Evolutionary conservation across 2,329 filamentous ascomycete species (phyloP).

Genomic region (Ceratocystis lukuohia): DNA sequence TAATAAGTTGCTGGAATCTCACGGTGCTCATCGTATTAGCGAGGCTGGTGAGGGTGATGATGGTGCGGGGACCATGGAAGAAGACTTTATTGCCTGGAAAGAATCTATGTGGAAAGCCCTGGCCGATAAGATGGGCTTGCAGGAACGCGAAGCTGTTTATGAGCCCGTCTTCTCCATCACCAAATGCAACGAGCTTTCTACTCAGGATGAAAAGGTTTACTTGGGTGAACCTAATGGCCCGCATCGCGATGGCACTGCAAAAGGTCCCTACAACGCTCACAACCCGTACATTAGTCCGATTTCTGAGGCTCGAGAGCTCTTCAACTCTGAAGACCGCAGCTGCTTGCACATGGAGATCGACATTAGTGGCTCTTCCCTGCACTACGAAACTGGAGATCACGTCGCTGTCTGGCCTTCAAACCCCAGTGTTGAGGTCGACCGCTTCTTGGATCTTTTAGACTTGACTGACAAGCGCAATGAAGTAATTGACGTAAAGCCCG

Average conservation of each 20-base stretch:
- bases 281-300: constrained; percentile 96
- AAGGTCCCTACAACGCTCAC: constrained; percentile 88
- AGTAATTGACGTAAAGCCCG: constrained; percentile 77
- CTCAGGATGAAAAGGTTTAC: constrained; percentile 71
- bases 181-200: constrained; percentile 58
- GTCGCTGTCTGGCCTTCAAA: constrained; percentile 97
- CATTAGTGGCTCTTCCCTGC: constrained; percentile 74
- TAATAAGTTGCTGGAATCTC: constrained; percentile 62
- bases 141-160: constrained; percentile 92
- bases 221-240: constrained; percentile 93
- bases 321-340: constrained; percentile 79
- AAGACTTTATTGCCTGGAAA: constrained; percentile 98
- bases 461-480: constrained; percentile 62
- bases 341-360: constrained; percentile 95
- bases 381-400: constrained; percentile 93
- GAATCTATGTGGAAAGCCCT: constrained; percentile 95
- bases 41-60: constrained; percentile 91
- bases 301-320: constrained; percentile 77
- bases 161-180: constrained; percentile 80
- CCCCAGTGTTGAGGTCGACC: constrained; percentile 78
- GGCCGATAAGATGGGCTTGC: constrained; percentile 67
- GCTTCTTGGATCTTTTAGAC: constrained; percentile 68
- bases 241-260: constrained; percentile 72
- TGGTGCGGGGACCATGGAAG: constrained; percentile 97
- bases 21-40: constrained; percentile 75